A percentile compares a stretch with the other conserved stretches of the same genome.
These are phyloP conservation scores for Collybiopsis confluens DNA, from an alignment of 768 basidiomycete genomes.

Conservation along the genomic window DNA sequence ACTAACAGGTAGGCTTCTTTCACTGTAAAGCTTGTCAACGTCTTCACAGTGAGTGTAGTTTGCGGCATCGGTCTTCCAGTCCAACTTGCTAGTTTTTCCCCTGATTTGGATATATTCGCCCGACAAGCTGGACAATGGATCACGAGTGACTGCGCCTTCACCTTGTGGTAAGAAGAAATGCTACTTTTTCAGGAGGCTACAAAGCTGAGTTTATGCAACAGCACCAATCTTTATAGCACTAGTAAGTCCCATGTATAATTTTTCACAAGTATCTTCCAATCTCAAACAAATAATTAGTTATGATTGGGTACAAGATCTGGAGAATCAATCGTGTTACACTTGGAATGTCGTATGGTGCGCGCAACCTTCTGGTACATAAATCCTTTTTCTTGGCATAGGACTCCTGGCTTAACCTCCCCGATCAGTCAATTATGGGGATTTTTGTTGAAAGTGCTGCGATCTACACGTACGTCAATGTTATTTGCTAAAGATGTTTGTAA, in stretches of 20 bases:
- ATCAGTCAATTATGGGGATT: not conserved
- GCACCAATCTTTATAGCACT: constrained; percentile 5
- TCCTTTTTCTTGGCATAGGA: not conserved
- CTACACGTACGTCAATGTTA: constrained; percentile 2
- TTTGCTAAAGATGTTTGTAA: no score
- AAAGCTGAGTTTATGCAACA: no score
- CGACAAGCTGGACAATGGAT: not conserved
- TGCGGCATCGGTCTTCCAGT: constrained; percentile 2
- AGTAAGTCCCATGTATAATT: not conserved
- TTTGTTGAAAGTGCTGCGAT: constrained; percentile 7
- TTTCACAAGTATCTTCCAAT: no score
- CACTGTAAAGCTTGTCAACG: not conserved
- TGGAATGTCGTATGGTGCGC: not conserved
- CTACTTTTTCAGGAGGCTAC: no score
- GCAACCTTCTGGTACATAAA: not conserved
- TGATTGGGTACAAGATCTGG: not conserved
- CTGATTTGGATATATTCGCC: not conserved
- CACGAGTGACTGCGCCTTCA: not conserved
- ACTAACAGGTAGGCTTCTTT: not conserved
- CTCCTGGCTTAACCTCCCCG: not conserved
- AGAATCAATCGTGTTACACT: not conserved
- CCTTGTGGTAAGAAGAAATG: not conserved
- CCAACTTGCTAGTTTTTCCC: not conserved
- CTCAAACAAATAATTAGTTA: not conserved
- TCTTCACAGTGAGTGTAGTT: not conserved